Percentiles rank a stretch among this genome's conserved stretches.
These are phyloP conservation scores for Sporobolomyces phaffii DNA, from an alignment of 768 basidiomycete genomes.

Conservation along the genomic window DNA sequence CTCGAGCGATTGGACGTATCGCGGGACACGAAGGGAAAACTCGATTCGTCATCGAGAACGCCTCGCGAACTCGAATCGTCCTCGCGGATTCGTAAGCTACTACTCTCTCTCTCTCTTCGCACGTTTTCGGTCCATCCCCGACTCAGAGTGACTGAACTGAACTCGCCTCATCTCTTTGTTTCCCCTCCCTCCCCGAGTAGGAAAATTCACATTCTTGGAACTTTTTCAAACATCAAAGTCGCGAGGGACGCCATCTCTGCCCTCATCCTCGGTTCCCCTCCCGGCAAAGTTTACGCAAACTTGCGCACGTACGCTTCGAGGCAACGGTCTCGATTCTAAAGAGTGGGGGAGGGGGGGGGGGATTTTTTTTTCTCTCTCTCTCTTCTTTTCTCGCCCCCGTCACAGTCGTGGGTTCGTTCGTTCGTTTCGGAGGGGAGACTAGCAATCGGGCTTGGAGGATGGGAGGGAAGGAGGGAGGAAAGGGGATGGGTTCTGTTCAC, in stretches of 20 bases:
- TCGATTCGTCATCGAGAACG: conserved; percentile 96
- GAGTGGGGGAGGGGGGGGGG: too few species aligned
- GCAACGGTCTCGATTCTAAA: conserved; percentile 13
- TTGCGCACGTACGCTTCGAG: conserved; percentile 83
- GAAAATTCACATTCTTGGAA: conserved; percentile 97
- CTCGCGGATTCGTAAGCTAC: conserved; percentile 84
- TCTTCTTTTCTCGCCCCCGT: too few species aligned
- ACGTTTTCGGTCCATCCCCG: neutral
- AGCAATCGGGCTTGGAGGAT: too few species aligned
- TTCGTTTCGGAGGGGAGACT: too few species aligned
- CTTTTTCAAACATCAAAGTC: conserved; percentile 97
- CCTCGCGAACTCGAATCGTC: conserved; percentile 93
- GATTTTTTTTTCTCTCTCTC: too few species aligned
- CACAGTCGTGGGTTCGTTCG: too few species aligned
- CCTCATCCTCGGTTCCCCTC: conserved; percentile 39
- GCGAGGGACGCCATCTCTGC: conserved; percentile 81
- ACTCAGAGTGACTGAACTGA: too few species aligned
- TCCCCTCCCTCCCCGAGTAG: conserved; percentile 48
- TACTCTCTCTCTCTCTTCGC: conserved; percentile 5
- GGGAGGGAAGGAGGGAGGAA: too few species aligned
- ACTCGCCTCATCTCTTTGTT: too few species aligned
- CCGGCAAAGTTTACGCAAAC: conserved; percentile 60
- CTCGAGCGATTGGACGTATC: conserved; percentile 98
- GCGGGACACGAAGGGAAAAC: conserved; percentile 98
- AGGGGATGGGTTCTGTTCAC: too few species aligned